Base-by-base conservation (phyloP, 768 basidiomycete genomes). In the Chalciporus sphaerocephalus region DNA sequence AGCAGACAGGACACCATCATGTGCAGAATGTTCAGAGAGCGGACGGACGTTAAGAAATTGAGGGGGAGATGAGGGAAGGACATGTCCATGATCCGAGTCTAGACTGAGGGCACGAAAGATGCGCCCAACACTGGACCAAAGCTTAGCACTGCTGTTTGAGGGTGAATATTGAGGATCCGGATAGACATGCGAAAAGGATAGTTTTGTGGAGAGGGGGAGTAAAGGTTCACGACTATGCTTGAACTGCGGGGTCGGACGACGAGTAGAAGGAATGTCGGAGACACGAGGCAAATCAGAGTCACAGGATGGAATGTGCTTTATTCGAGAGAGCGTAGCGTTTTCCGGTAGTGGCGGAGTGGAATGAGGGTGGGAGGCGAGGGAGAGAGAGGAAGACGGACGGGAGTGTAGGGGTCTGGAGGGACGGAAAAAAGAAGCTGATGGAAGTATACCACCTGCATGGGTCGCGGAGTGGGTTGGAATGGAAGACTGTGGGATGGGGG, bases 401-500 rank as follows among this genome's bases (percentile, higher is more conserved):
- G 72, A 75, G 51, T 79, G 69, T 18, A 64, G 62, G 0, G 85
- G 87, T 40, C 81, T 74, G 5, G 81, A 76, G 4, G 87, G 85
- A 17, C 74, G 79, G 58, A 90, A 90, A 69, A 91, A 90, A 6
- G 85, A 83, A 5, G 86, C 79, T 9, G 87, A 81, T 13, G 90
- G 87, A 44, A 83, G 80, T 16, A 90, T 85, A 24, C 86, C 87
- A 35, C 80, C 78, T 11, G 82, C 81, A 61, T 88, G 84, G 0
- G 84, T 83, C 1, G 76, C 73, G 33, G 81, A 78, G 64, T 86
- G 83, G 0, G 82, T 80, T 5, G 76, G 43, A n/a, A 44, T 48
- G n/a, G 56, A 54, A 10, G 44, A 32, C 30, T n/a, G 30, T 4
- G 30, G 30, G 7, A 32, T 21, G 25, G 55, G 22, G 28, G 60